Evolutionary conservation across 768 basidiomycete genomes (phyloP).

Genomic region (Mycena sanguinolenta): DNA sequence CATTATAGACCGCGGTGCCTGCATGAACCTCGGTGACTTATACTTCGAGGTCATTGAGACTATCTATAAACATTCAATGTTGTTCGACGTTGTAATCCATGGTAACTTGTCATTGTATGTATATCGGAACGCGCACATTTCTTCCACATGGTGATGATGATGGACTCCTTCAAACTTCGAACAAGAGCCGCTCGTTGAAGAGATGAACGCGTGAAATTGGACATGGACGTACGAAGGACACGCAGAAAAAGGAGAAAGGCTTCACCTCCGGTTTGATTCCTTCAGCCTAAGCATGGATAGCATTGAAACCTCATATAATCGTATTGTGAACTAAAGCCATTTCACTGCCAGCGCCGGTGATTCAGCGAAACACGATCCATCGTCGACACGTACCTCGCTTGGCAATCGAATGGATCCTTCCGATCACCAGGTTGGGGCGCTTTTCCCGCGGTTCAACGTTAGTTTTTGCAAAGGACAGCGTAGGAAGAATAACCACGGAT

Average conservation of each 20-base stretch:
- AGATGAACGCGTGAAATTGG: background rate
- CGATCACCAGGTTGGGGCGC: conserved; percentile 43
- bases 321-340: conserved; percentile 48
- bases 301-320: conserved; percentile 47
- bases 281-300: conserved; percentile 43
- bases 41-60: conserved; percentile 40
- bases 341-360: conserved; percentile 35
- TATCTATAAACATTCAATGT: conserved; percentile 44
- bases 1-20: conserved; percentile 68
- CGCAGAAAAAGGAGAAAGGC: conserved; percentile 44
- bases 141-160: conserved; percentile 49
- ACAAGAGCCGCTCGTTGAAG: background rate
- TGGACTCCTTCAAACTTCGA: conserved; percentile 43
- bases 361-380: background rate
- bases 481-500: background rate
- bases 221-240: conserved; percentile 39
- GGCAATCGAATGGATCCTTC: conserved; percentile 45
- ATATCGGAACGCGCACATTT: conserved; percentile 44
- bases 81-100: conserved; percentile 45
- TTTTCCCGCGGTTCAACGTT: background rate
- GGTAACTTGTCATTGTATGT: conserved; percentile 44
- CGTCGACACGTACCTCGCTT: conserved; percentile 41
- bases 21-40: conserved; percentile 69
- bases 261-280: conserved; percentile 41
- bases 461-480: background rate